Evolutionary conservation across 2,329 filamentous ascomycete species (phyloP), one percentile per base, ranked within the genome.

Genomic region (Pestalotiopsis sp.): DNA sequence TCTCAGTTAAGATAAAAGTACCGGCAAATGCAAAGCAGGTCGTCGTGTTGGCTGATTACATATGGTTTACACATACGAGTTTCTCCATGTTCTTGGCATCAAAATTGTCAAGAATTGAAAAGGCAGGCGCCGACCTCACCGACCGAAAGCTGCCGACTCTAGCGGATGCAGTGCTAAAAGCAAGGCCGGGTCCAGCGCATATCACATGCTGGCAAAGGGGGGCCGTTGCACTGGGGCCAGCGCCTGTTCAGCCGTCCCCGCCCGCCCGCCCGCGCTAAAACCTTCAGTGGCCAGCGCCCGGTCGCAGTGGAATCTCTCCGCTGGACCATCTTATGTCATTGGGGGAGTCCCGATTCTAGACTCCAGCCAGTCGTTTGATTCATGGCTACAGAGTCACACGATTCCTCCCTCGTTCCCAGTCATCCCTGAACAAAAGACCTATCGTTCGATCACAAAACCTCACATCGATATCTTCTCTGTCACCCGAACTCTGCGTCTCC

Each of bases 381-480:
- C 27, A 62, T 62, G 59, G 59, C 17, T 40, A 20, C 59, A 62
- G 36, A 38, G 59, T 62, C 59, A 62, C 59, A 62, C 59, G 59
- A 62, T 62, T 36, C 59, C 23, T 13, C 17, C 57, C 9, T 62
- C 5, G 36, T 20, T 41, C 20, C 59, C 59, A 40, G 27, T 62
- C 27, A 62, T 62, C 36, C 31, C 36, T 62, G 59, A 36, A n/a
- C 23, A 13, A 59, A 59, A 17, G 27, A 52, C 45, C 31, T 36
- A 36, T 6, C 31, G 31, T 36, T 36, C 45, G 45, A 52, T 52
- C 45, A 52, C 45, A 52, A 52, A 52, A 52, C 7, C n/a, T 23
- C 25, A 11, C 31, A 60, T 60, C 3, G 25, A 36, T 36, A 36
- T 36, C 13, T n/a, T 27, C 31, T 23, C 14, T 27, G 7, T 60